These are phyloP conservation scores for Colletotrichum salicis DNA, from an alignment of 2,329 filamentous ascomycete species.

Conservation along the genomic window DNA sequence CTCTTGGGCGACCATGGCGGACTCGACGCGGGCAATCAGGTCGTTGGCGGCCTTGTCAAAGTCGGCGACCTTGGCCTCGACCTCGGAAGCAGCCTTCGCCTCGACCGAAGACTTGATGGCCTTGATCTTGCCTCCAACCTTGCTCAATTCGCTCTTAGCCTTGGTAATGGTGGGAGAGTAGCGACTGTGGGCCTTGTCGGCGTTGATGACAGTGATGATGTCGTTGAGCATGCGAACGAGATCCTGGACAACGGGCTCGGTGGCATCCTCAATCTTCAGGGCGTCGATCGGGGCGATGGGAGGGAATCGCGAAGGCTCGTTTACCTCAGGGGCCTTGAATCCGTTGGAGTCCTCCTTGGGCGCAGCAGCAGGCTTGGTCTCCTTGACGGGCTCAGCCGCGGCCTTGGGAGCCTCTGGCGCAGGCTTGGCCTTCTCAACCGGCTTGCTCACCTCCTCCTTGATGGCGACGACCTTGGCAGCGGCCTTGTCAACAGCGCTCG, in stretches of 20 bases:
- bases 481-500: conserved; percentile 62
- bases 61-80: conserved; percentile 76
- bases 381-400: conserved; percentile 44
- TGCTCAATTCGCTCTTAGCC: conserved; percentile 84
- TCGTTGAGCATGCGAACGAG: conserved; percentile 96
- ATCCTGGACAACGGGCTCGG: conserved; percentile 90
- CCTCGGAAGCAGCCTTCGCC: conserved; percentile 78
- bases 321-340: conserved; percentile 69
- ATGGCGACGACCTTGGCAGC: conserved; percentile 43
- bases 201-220: conserved; percentile 92
- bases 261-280: conserved; percentile 77
- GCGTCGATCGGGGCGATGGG: conserved; percentile 80
- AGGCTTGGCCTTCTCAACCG: conserved; percentile 38
- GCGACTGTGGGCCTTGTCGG: conserved; percentile 80
- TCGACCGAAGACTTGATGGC: conserved; percentile 76
- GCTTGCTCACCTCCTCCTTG: conserved; percentile 45
- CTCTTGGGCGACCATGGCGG: conserved; percentile 83
- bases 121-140: conserved; percentile 82
- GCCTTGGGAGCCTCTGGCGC: conserved; percentile 9
- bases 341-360: conserved; percentile 44
- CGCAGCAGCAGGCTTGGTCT: conserved; percentile 42
- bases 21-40: conserved; percentile 88
- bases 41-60: conserved; percentile 90
- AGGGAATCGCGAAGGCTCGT: conserved; percentile 72
- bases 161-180: conserved; percentile 83